These are phyloP conservation scores for Trametes meyenii DNA, from an alignment of 768 basidiomycete genomes.

Conservation along the genomic window DNA sequence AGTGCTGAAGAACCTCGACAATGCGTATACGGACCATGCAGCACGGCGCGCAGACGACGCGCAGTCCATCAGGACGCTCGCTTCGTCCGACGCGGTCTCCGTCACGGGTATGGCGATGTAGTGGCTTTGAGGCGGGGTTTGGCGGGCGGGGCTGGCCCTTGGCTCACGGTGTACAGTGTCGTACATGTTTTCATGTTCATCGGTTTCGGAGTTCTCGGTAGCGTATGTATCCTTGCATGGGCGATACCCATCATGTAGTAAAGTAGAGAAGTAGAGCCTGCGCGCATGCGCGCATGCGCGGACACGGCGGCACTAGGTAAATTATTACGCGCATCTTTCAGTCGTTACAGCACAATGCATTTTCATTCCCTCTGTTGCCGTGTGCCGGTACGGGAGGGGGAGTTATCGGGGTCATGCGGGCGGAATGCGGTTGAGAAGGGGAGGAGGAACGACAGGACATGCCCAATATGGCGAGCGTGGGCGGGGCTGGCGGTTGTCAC, in stretches of 20 bases:
- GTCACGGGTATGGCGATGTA: constrained; percentile 21
- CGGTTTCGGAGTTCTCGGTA: background rate
- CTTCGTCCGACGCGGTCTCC: constrained; percentile 11
- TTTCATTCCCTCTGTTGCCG: background rate
- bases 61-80: constrained; percentile 11
- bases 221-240: background rate
- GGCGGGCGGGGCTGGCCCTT: constrained; percentile 1
- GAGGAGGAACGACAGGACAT: background rate
- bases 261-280: too few species aligned
- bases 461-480: constrained; percentile 2
- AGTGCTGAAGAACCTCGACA: constrained; percentile 25
- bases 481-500: constrained; percentile 5
- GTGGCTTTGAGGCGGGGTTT: background rate
- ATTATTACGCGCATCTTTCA: constrained; percentile 16
- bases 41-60: constrained; percentile 11
- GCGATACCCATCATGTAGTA: constrained; percentile 9
- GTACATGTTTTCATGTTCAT: background rate
- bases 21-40: constrained; percentile 11
- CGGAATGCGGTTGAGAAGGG: background rate
- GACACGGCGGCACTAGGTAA: constrained; percentile 4
- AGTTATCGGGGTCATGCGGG: background rate
- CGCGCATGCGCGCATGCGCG: background rate
- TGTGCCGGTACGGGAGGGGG: background rate
- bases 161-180: background rate
- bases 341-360: constrained; percentile 9